A percentile compares a stretch with the other conserved stretches of the same genome.
Conservation (phyloP, 441 rosid genomes). For the California macrophylla region DNA sequence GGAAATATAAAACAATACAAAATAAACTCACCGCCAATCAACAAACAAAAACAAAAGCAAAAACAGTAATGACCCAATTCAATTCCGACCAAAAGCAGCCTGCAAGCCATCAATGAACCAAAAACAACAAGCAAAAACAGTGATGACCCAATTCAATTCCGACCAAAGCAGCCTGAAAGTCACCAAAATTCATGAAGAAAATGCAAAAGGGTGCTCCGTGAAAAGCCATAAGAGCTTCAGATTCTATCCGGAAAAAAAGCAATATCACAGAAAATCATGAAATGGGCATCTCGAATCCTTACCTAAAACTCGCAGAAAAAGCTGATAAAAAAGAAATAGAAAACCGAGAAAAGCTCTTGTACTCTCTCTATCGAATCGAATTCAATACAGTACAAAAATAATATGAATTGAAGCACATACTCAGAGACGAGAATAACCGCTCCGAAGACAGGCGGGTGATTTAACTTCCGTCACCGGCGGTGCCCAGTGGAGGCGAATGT, state of each 20-base stretch:
- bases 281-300: conserved; percentile 7
- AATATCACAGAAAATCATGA: conserved; percentile 1
- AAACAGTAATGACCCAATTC: conserved; percentile 2
- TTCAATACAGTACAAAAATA: not conserved
- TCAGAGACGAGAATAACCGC: not conserved
- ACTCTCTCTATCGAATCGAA: not conserved
- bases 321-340: conserved; percentile 1
- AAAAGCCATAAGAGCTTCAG: not conserved
- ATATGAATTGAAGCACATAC: not conserved
- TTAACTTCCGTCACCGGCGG: not conserved
- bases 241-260: not conserved
- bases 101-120: not conserved
- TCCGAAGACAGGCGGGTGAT: not conserved
- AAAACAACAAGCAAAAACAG: not conserved
- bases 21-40: not conserved
- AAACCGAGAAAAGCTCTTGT: not conserved
- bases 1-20: not conserved
- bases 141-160: not conserved
- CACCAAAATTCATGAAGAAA: conserved; percentile 4
- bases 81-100: not conserved
- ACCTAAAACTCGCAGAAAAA: conserved; percentile 9
- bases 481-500: not conserved
- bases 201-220: not conserved
- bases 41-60: not conserved
- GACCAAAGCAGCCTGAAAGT: not conserved